A percentile compares a stretch with the other conserved stretches of the same genome.
Conservation (phyloP, 1,139 yeast genomes). For the Suhomyces ambrosiae region DNA sequence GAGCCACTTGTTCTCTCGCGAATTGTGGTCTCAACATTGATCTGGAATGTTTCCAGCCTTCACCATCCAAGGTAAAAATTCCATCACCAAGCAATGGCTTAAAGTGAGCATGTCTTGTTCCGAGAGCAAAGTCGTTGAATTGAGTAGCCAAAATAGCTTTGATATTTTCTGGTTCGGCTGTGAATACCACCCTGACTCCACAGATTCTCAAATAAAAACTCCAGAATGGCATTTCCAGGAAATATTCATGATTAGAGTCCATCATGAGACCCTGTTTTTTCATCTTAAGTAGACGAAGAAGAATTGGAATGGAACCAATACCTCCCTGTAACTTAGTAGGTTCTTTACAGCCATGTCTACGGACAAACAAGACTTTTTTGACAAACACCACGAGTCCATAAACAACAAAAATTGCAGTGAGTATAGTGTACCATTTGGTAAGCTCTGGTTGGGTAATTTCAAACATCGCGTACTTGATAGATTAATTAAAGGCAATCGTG, state of each 20-base stretch:
- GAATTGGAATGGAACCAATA: slow-evolving; percentile 12
- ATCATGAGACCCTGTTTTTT: slow-evolving; percentile 17
- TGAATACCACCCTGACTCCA: slow-evolving; percentile 19
- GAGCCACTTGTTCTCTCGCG: slow-evolving; percentile 32
- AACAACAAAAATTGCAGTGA: slow-evolving; percentile 15
- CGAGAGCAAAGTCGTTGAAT: slow-evolving; percentile 29
- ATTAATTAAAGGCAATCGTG: too few species aligned
- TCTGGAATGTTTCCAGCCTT: slow-evolving; percentile 31
- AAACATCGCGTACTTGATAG: too few species aligned
- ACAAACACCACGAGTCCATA: slow-evolving; percentile 15
- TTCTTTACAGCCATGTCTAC: slow-evolving; percentile 26
- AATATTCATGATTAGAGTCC: slow-evolving; percentile 12
- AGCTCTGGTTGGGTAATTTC: slow-evolving; percentile 10
- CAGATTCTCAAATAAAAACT: slow-evolving; percentile 14
- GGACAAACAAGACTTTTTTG: slow-evolving; percentile 16
- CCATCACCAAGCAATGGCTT: slow-evolving; percentile 28
- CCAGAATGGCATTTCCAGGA: slow-evolving; percentile 1
- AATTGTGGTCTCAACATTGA: slow-evolving; percentile 33
- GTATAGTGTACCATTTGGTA: slow-evolving; percentile 20
- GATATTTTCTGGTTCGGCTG: slow-evolving; percentile 27
- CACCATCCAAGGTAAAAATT: slow-evolving; percentile 30
- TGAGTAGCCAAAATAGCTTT: slow-evolving; percentile 30
- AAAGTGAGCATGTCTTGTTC: slow-evolving; percentile 26
- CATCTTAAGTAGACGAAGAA: slow-evolving; percentile 13
- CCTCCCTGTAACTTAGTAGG: slow-evolving; percentile 13